Evolutionary conservation across 176 grass and related monocot species (phyloP).

Genomic region (Zoysia japonica): DNA sequence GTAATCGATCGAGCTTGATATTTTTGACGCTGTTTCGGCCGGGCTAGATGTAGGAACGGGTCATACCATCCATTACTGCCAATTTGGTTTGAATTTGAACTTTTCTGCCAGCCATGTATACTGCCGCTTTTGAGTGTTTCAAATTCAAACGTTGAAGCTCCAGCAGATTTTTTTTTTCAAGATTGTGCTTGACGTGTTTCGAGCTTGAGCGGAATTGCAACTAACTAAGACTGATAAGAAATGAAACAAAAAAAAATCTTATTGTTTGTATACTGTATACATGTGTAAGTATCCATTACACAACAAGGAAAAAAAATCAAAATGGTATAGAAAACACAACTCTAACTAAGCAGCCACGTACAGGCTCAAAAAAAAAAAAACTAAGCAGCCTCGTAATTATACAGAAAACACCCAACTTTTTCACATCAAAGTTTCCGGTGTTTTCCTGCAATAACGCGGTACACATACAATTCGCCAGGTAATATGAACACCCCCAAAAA

Average conservation of each 20-base stretch:
- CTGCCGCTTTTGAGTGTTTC: no score
- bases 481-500: slow-evolving; percentile 26
- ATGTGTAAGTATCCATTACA: neutral
- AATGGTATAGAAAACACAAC: neutral
- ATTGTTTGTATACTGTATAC: neutral
- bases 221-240: neutral
- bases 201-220: neutral
- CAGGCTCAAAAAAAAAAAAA: neutral
- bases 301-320: neutral
- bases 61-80: slow-evolving; percentile 2
- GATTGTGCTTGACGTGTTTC: no score
- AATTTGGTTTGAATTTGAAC: no score
- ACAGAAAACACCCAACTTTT: slow-evolving; percentile 23
- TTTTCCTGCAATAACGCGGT: slow-evolving; percentile 41
- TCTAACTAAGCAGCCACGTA: neutral
- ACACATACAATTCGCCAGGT: neutral
- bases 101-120: no score
- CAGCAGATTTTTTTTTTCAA: no score
- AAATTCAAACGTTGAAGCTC: no score
- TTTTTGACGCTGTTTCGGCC: neutral
- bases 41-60: neutral
- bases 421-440: slow-evolving; percentile 23
- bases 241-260: neutral
- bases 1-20: neutral
- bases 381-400: slow-evolving; percentile 29